phyloP scores from a whole-genome alignment of 768 basidiomycete species.

The Saitozyma podzolica region DNA sequence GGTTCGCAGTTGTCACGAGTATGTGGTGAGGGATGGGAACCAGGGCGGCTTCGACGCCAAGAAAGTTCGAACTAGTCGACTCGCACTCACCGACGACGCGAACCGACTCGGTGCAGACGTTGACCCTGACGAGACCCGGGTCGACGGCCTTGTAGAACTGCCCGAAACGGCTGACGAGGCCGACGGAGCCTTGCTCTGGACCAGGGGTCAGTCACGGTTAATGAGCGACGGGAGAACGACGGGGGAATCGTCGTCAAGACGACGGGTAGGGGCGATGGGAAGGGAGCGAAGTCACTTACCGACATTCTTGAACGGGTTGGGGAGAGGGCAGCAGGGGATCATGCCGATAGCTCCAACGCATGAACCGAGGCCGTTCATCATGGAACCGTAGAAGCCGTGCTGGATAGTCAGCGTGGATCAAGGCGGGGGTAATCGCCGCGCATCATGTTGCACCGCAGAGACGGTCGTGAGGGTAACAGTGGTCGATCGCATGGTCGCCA shows the following conservation, averaged over 20 bases:
- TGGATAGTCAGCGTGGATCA: slow-evolving; percentile 22
- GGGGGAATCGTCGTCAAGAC: slow-evolving; percentile 62
- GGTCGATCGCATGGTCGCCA: no score
- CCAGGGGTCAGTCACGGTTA: no score
- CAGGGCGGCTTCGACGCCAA: no score
- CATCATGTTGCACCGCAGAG: background rate
- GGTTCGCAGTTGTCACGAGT: no score
- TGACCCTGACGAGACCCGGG: slow-evolving; percentile 86
- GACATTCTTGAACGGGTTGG: slow-evolving; percentile 61
- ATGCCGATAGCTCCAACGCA: slow-evolving; percentile 71
- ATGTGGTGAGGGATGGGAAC: no score
- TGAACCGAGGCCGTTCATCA: slow-evolving; percentile 69
- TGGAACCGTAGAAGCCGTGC: slow-evolving; percentile 82
- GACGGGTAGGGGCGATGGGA: background rate
- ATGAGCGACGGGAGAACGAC: no score
- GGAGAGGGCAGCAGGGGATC: slow-evolving; percentile 71
- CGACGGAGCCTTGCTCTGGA: slow-evolving; percentile 44
- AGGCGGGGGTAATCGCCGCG: background rate
- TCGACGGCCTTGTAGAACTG: slow-evolving; percentile 96
- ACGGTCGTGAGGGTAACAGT: no score
- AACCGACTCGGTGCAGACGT: slow-evolving; percentile 88
- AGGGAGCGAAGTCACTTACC: slow-evolving; percentile 27
- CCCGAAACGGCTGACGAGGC: slow-evolving; percentile 88
- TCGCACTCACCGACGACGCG: slow-evolving; percentile 63
- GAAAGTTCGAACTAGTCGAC: no score